phyloP scores from a whole-genome alignment of 768 basidiomycete species.

The Psilocybe azurescens region DNA sequence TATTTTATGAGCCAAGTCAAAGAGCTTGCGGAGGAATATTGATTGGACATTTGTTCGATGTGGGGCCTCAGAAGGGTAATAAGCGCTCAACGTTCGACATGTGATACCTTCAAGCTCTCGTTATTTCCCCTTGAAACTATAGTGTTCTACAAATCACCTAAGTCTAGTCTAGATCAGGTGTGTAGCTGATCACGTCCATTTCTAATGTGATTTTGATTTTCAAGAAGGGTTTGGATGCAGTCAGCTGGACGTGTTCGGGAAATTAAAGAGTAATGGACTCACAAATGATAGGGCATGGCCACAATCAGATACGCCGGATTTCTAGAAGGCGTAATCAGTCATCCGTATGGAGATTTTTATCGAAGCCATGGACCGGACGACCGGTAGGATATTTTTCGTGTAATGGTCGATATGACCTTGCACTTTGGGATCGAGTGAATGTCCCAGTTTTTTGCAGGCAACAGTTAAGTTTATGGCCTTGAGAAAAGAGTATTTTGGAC shows the following conservation, averaged over 20 bases:
- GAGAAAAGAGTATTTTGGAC: neutral
- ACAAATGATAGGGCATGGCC: neutral
- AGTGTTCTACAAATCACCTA: no score
- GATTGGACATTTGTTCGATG: neutral
- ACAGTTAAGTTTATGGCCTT: neutral
- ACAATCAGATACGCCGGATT: neutral
- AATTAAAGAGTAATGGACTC: no score
- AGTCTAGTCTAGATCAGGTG: no score
- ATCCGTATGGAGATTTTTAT: neutral
- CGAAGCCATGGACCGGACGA: neutral
- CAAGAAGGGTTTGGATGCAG: no score
- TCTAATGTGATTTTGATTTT: no score
- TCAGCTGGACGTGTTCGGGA: no score
- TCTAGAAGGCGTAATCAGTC: neutral
- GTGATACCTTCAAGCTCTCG: neutral
- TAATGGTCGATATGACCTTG: neutral
- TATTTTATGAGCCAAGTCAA: no score
- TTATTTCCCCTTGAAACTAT: no score
- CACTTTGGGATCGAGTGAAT: neutral
- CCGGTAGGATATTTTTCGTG: neutral
- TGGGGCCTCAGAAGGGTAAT: neutral
- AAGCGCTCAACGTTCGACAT: neutral
- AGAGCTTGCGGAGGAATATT: no score
- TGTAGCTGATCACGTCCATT: no score
- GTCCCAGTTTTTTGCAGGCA: constrained; percentile 2